phyloP scores from a whole-genome alignment of 2,329 filamentous ascomycete species.

The Fusarium sp. region DNA sequence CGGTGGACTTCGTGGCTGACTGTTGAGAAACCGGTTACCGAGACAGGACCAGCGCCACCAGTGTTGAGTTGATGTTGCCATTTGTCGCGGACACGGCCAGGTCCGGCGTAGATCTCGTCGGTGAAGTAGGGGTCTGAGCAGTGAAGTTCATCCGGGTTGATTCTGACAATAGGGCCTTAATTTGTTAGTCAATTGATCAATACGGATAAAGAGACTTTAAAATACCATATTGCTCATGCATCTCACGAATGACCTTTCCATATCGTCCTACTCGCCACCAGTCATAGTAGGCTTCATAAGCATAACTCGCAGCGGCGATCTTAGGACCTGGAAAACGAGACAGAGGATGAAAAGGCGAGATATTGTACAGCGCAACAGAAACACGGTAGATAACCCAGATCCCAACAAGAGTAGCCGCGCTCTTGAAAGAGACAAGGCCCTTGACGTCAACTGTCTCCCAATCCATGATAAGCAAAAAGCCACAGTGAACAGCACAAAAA shows the following conservation, averaged over 20 bases:
- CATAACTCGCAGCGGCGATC: constrained; percentile 50
- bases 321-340: constrained; percentile 52
- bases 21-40: constrained; percentile 27
- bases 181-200: not conserved
- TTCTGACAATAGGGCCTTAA: constrained; percentile 52
- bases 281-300: constrained; percentile 55
- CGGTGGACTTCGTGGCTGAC: constrained; percentile 50
- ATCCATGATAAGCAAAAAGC: not conserved
- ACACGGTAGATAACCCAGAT: constrained; percentile 48
- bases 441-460: not conserved
- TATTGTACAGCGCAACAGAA: constrained; percentile 48
- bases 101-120: constrained; percentile 53
- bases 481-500: accelerated
- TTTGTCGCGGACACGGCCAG: constrained; percentile 44
- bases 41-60: constrained; percentile 17
- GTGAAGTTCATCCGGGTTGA: constrained; percentile 55
- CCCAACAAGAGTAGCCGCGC: constrained; percentile 29
- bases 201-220: accelerated
- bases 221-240: constrained; percentile 54
- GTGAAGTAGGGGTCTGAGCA: constrained; percentile 51
- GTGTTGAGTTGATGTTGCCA: constrained; percentile 36
- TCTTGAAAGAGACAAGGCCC: not conserved
- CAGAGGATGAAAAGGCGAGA: constrained; percentile 55
- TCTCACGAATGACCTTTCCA: constrained; percentile 48
- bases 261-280: constrained; percentile 51